Percentiles rank a stretch among this genome's conserved stretches.
Evolutionary conservation across 176 grass and related monocot species (phyloP).

Genomic region (Juncus inflexus): DNA sequence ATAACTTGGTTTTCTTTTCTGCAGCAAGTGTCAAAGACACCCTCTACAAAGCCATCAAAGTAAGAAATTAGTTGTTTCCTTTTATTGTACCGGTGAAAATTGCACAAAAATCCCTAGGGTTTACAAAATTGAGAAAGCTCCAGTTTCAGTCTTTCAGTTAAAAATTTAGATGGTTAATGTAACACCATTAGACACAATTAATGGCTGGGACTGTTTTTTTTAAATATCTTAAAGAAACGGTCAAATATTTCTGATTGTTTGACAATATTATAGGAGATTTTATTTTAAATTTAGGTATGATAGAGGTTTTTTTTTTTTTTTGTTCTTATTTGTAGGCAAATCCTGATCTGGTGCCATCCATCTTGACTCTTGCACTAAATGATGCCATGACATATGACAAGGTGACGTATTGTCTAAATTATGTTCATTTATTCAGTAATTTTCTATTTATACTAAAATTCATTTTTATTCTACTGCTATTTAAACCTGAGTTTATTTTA

Average conservation of each 20-base stretch:
- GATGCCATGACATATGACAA: slow-evolving; percentile 96
- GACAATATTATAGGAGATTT: no score
- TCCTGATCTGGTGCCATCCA: slow-evolving; percentile 62
- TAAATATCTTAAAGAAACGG: no score
- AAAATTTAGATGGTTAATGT: no score
- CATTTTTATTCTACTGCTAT: background rate
- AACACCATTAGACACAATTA: no score
- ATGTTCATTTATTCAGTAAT: background rate
- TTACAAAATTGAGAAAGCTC: no score
- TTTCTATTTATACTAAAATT: background rate
- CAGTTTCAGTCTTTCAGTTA: no score
- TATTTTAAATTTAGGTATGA: no score
- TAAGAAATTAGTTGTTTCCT: slow-evolving; percentile 27
- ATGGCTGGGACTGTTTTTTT: no score
- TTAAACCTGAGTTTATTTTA: no score
- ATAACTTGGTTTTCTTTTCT: slow-evolving; percentile 5
- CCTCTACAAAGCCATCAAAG: slow-evolving; percentile 56
- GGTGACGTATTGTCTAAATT: slow-evolving; percentile 38
- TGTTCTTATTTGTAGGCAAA: slow-evolving; percentile 46
- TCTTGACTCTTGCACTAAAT: slow-evolving; percentile 80
- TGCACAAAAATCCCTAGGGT: no score
- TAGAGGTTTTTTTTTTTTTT: background rate
- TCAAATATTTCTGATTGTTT: no score
- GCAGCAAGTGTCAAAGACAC: slow-evolving; percentile 73
- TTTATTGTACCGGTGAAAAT: background rate